Conservation (phyloP, 2,329 filamentous ascomycete genomes). For the Coniochaeta sp. region DNA sequence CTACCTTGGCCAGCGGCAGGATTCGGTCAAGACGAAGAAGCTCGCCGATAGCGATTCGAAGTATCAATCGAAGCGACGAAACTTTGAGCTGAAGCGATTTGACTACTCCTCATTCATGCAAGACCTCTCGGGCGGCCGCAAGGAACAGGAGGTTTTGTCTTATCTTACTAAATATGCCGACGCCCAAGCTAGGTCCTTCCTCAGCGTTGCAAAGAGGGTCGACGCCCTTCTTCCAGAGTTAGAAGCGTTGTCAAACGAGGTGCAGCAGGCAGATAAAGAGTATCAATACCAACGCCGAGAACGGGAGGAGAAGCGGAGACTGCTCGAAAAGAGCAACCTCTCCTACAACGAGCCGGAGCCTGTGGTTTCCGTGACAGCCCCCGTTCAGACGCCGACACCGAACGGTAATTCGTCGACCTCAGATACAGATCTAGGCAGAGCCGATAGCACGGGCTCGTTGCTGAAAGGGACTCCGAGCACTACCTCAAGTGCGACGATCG, state of each 20-base stretch:
- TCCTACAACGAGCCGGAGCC: slow-evolving; percentile 64
- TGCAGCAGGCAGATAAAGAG: slow-evolving; percentile 91
- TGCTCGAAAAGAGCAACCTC: slow-evolving; percentile 80
- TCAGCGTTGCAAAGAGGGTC: slow-evolving; percentile 78
- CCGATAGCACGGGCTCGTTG: slow-evolving; percentile 66
- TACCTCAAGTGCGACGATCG: slow-evolving; percentile 21
- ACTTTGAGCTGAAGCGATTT: slow-evolving; percentile 94
- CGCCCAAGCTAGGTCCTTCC: slow-evolving; percentile 75
- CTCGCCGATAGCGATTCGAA: slow-evolving; percentile 90
- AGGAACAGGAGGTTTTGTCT: slow-evolving; percentile 93
- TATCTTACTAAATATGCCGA: slow-evolving; percentile 93
- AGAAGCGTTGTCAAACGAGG: slow-evolving; percentile 79
- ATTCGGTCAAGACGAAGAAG: slow-evolving; percentile 96
- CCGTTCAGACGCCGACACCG: slow-evolving; percentile 14
- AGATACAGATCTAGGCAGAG: slow-evolving; percentile 63
- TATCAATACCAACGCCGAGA: slow-evolving; percentile 94
- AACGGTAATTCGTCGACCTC: slow-evolving; percentile 34
- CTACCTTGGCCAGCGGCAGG: slow-evolving; percentile 92
- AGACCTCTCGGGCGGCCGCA: slow-evolving; percentile 96
- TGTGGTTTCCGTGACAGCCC: slow-evolving; percentile 24
- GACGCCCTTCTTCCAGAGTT: slow-evolving; percentile 82
- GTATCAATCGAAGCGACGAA: slow-evolving; percentile 87
- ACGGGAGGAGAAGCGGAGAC: slow-evolving; percentile 85
- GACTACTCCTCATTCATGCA: slow-evolving; percentile 99
- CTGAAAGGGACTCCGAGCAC: slow-evolving; percentile 41